A percentile compares a stretch with the other conserved stretches of the same genome.
These are phyloP conservation scores for Annona cherimola DNA, from an alignment of 164 flowering plant species.

Conservation along the genomic window DNA sequence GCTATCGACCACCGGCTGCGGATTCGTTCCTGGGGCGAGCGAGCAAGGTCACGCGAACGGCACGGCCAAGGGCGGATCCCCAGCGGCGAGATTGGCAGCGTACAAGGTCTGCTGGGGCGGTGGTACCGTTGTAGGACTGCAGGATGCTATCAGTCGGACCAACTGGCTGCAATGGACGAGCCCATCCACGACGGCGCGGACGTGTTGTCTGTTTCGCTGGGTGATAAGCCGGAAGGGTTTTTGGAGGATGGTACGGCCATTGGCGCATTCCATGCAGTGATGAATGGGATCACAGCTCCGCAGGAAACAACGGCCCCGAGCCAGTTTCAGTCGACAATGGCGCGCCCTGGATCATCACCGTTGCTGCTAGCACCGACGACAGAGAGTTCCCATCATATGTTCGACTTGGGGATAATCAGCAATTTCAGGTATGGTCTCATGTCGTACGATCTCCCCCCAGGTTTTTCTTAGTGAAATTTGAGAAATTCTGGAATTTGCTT, in stretches of 20 bases:
- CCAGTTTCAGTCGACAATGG: neutral
- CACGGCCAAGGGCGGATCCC: slow-evolving; percentile 13
- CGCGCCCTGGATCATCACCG: slow-evolving; percentile 12
- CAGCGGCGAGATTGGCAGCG: slow-evolving; percentile 16
- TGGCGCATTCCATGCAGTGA: slow-evolving; percentile 6
- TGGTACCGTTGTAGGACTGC: too few species aligned
- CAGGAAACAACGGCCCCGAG: slow-evolving; percentile 3
- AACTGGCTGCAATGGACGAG: too few species aligned
- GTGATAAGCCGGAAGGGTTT: too few species aligned
- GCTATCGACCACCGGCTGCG: slow-evolving; percentile 17
- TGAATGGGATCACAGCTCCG: neutral
- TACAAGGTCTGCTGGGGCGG: slow-evolving; percentile 12
- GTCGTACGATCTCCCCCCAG: too few species aligned
- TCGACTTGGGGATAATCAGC: slow-evolving; percentile 13
- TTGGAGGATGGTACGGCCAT: neutral
- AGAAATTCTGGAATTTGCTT: too few species aligned
- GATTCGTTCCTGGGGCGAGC: slow-evolving; percentile 10
- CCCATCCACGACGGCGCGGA: too few species aligned
- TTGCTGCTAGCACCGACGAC: slow-evolving; percentile 9
- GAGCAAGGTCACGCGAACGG: slow-evolving; percentile 9
- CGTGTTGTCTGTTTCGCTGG: too few species aligned
- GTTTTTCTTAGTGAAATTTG: too few species aligned
- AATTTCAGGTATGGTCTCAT: too few species aligned
- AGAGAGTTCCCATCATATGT: slow-evolving; percentile 5
- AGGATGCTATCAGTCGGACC: too few species aligned